These are phyloP conservation scores for Dalechampia spathulata DNA, from an alignment of 441 rosid genomes.

Conservation along the genomic window DNA sequence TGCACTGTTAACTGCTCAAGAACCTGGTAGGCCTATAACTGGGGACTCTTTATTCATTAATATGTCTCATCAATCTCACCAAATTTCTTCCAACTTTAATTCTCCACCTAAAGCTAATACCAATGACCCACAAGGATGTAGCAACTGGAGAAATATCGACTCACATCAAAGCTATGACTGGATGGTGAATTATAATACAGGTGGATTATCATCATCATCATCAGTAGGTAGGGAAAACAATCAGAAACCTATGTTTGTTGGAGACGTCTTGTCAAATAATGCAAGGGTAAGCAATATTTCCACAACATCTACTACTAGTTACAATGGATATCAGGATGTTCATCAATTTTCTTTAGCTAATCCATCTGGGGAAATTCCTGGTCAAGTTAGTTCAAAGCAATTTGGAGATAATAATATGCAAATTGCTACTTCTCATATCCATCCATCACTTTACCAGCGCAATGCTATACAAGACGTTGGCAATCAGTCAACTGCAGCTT, in stretches of 20 bases:
- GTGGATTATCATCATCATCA: constrained; percentile 18
- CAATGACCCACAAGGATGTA: constrained; percentile 24
- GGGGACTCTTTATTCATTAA: constrained; percentile 18
- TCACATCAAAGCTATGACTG: constrained; percentile 32
- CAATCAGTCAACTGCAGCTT: constrained; percentile 15
- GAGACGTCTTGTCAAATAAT: constrained; percentile 36
- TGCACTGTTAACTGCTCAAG: constrained; percentile 23
- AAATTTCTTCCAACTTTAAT: constrained; percentile 12
- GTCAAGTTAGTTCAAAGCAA: constrained; percentile 22
- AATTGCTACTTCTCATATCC: constrained; percentile 13
- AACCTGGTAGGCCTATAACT: constrained; percentile 10
- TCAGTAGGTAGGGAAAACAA: constrained; percentile 22
- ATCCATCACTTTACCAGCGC: constrained; percentile 16
- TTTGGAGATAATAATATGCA: constrained; percentile 27
- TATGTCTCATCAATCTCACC: constrained; percentile 12
- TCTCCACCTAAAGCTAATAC: constrained; percentile 11
- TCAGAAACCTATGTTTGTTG: constrained; percentile 24
- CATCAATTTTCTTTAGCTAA: constrained; percentile 23
- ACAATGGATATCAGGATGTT: constrained; percentile 22
- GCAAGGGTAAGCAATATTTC: constrained; percentile 16
- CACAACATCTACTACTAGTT: constrained; percentile 18
- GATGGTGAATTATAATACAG: constrained; percentile 29
- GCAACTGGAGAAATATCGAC: constrained; percentile 24
- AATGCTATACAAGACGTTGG: constrained; percentile 30
- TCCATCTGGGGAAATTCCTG: constrained; percentile 23